Evolutionary conservation across 805 yeast genomes (phyloP), one percentile per base, ranked within the genome.

Genomic region (Dipodascopsis uninucleata): DNA sequence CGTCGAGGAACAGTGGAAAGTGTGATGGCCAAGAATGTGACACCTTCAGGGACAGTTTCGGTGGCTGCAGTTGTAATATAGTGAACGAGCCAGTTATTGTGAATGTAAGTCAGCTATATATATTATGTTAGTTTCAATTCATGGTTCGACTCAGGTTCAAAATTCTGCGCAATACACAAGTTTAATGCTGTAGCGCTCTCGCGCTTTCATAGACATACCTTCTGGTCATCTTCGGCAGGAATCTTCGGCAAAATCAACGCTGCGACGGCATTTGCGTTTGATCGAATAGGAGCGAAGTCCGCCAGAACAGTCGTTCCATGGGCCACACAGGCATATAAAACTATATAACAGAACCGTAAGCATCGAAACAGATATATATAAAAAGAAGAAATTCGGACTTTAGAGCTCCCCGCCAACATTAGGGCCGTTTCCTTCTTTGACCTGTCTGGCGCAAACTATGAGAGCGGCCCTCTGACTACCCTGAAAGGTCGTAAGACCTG

Each of bases 211-310:
- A 23, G 12, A 31, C 41, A 22, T 20, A 52, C 60, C 54, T 61
- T 61, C 18, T 57, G 56, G 36, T 58, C 56, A 20, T 58, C 61
- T 14, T 43, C 58, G 16, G 57, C 53, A 4, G 53, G 41, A 21
- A 60, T 55, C 45, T 57, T 48, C 8, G 53, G 48, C 21, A 53
- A 41, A 24, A 53, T 51, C 20, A 49, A 33, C n/a, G 55, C 41
- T 16, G 54, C 57, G 33, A 53, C 47, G 23, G 57, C 52, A 12
- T 75, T 71, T 4, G 76, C 76, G 53, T 72, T 75, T 16, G 76
- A 71, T 72, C 72, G 71, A 12, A 74, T 67, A 53, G 73, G 76
- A 1, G 76, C 75, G 56, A 71, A 71, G 18, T 76, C 76, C 5
- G 72, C 75, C 43, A 72, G 62, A 3, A 75, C 71, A 12, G 76